Evolutionary conservation across 225 moss, liverwort and hornwort species (phyloP).

Genomic region (Neckera pumila): DNA sequence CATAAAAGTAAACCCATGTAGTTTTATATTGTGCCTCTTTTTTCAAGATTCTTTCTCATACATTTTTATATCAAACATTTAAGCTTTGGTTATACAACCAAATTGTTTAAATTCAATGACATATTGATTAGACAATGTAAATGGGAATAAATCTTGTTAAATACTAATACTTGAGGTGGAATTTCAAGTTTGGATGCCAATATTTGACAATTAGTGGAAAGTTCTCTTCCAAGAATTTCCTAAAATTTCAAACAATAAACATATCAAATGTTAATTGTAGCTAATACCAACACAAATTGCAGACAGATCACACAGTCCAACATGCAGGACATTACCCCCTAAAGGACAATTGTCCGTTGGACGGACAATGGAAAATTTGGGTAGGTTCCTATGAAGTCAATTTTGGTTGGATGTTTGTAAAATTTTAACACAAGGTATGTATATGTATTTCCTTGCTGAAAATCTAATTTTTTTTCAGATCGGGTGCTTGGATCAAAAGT

Average conservation of each 20-base stretch:
- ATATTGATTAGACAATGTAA: neutral
- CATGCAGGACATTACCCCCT: no score
- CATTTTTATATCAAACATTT: neutral
- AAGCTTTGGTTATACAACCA: neutral
- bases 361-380: no score
- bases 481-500: no score
- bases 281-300: neutral
- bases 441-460: no score
- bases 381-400: no score
- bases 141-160: neutral
- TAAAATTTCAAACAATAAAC: neutral
- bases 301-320: no score
- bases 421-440: no score
- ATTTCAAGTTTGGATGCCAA: neutral
- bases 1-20: fast-evolving
- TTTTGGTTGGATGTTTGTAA: no score
- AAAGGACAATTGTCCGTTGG: no score
- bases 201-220: neutral
- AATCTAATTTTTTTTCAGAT: no score
- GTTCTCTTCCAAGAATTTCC: neutral
- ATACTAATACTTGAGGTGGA: neutral
- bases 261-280: neutral
- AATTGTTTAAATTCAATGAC: neutral
- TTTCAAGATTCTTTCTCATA: neutral
- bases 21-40: neutral